Base-by-base conservation (phyloP, 225 moss, liverwort and hornwort species). In the Thuidium tamariscinum region DNA sequence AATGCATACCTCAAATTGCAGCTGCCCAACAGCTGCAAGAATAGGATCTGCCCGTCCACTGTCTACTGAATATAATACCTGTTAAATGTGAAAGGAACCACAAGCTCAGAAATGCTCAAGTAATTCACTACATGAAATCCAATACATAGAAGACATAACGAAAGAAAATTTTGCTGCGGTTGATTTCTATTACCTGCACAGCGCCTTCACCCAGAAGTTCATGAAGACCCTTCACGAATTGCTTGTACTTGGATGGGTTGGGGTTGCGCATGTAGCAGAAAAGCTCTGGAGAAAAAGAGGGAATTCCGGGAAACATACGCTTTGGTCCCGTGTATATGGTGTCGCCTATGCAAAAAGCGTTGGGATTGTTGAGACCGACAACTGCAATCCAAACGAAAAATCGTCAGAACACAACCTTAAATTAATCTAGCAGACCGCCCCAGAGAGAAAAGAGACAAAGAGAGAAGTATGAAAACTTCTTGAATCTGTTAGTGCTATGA, bases 321-420 rank as follows among this genome's bases (percentile, higher is more conserved):
- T 93, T 91, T 46, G 97, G 96, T 55, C 97, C 97, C 79, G 92
- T 92, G 86, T 95, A 97, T 41, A 97, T 89, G 23, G 97, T 97
- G 91, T 97, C 97, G 66, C 97, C 97, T 79, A 97, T 97, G 87
- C 96, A 97, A 91, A 97, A 97, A 68, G 97, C 95, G 85, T 97
- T 97, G 75, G 97, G 97, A 82, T 97, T 97, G 88, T 97, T 97
- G 87, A 97, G 89, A 77, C 97, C 97, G 80, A 97, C 96, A 52
- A 97, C 97, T 97, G 95, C 91, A 89, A 75, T 64, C 41, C 71
- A 87, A 75, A 71, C 23, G 19, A 69, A 82, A 77, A 77, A 80
- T n/a, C 73, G 70, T 72, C 81, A 86, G 81, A 36, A 81, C 48
- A 72, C 52, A 86, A 42, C 32, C 83, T 64, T 69, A 62, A 69